Base-by-base conservation (phyloP, 805 yeast genomes). In the Barnettozyma populi region DNA sequence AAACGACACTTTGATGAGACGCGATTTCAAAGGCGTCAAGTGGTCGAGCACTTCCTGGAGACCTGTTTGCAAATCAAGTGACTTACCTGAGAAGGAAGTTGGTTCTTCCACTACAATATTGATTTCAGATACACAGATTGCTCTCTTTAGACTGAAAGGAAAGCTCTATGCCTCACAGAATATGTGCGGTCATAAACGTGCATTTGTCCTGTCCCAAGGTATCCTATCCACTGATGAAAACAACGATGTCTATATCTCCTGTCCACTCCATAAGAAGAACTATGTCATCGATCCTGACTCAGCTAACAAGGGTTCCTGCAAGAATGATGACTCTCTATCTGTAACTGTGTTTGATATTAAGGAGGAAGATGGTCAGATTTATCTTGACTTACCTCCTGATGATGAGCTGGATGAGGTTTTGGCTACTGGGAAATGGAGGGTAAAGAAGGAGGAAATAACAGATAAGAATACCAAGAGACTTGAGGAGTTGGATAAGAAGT, bases 181-280 rank as follows among this genome's bases (percentile, higher is more conserved):
- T 50, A 66, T 68, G 70, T 68, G 72, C 53, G 68, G 69, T n/a
- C 71, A 68, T 47, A 62, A 65, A 31, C 54, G 70, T n/a, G 66
- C 72, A 1, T 68, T 68, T 57, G 68, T 67, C 1, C 51, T 68
- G 31, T 58, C 63, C 21, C 69, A 67, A 49, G 72, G 72, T 39
- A 62, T 66, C 19, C 40, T 67, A 13, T 61, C 65, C 5, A 56
- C 61, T 23, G 69, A 66, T 48, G 66, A 60, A 29, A 54, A 59
- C 32, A 57, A 62, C 14, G 53, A 59, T 20, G 56, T 66, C 3
- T 66, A 64, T 45, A 56, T 68, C 14, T 62, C 70, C 6, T 67
- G 72, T 54, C 73, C 73, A 2, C 53, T 68, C 42, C 72, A 68
- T 50, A 64, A 64, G 54, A 60, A 65, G 24, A 66, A 68, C 50